These are phyloP conservation scores for Fistulina hepatica DNA, from an alignment of 1,284 basidiomycete genomes.

Conservation along the genomic window DNA sequence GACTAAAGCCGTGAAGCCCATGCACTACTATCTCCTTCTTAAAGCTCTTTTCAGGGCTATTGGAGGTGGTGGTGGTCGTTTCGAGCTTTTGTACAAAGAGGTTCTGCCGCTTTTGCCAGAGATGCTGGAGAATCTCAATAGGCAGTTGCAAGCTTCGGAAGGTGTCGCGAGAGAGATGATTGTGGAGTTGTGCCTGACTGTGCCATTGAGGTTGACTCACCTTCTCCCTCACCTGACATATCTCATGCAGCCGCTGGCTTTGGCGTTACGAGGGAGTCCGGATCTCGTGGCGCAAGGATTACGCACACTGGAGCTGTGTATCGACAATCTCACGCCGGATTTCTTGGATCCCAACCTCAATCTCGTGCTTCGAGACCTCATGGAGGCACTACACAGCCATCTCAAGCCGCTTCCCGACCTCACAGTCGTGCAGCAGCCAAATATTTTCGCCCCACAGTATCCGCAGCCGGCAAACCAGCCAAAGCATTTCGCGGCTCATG, in stretches of 20 bases:
- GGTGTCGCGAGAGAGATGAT: conserved; percentile 79
- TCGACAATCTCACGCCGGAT: conserved; percentile 97
- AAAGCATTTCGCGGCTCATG: conserved; percentile 90
- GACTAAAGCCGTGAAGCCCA: conserved; percentile 83
- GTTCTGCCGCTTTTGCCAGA: conserved; percentile 94
- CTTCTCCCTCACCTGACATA: conserved; percentile 92
- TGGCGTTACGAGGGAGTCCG: conserved; percentile 79
- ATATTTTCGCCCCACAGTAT: too few relatives aligned
- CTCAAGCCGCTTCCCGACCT: conserved; percentile 85
- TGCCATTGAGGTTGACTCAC: conserved; percentile 92
- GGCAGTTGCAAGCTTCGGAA: conserved; percentile 78
- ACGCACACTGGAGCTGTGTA: conserved; percentile 96
- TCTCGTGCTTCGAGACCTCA: conserved; percentile 87
- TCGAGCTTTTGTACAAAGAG: conserved; percentile 94
- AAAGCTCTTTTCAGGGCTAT: conserved; percentile 94
- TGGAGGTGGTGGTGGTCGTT: conserved; percentile 87
- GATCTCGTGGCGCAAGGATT: conserved; percentile 95
- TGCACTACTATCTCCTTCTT: conserved; percentile 92
- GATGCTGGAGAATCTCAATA: conserved; percentile 92
- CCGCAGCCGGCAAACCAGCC: background rate
- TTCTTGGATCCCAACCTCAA: conserved; percentile 96
- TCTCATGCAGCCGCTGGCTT: conserved; percentile 93
- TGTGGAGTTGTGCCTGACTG: conserved; percentile 95
- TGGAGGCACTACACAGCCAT: conserved; percentile 88
- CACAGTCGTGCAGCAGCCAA: too few relatives aligned